Base-by-base conservation (phyloP, 148 eudicot genomes). In the Amaranthus palmeri region DNA sequence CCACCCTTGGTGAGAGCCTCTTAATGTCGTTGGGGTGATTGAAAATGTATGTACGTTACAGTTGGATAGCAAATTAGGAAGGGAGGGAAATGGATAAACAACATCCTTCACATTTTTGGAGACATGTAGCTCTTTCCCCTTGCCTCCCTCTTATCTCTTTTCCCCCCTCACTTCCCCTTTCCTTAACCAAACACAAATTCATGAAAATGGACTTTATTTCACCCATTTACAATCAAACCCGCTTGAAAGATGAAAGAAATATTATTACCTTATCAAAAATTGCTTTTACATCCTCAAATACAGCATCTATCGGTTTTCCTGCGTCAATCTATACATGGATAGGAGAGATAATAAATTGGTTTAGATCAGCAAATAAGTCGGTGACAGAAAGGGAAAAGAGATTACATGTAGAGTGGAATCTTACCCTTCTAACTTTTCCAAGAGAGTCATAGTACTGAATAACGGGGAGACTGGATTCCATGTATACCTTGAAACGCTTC, bases 241-340 rank as follows among this genome's bases (percentile, higher is more conserved):
- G 6, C 17, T 6, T 1, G 36, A 18, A 25, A 7, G 17, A 1
- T 14, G 46, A 43, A 42, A 18, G 57, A 13, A 17, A 6, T 18
- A 10, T 40, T 17, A 58, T 47, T 86, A 88, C 96, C 93, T 88
- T 83, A 74, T 85, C 83, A 74, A 88, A 88, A 45, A 83, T 77
- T 46, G 85, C 77, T 83, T 87, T 87, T 51, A 88, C 90, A 51
- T 79, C 86, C 73, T 83, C 91, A 79, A 91, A 91, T 56, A 91
- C 97, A 70, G 85, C 88, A 59, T 72, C 91, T 71, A 85, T 48
- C 42, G 93, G 86, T 84, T 88, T 84, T 8, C 70, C 86, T 56
- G 97, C 97, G 84, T 91, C 86, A 73, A 91, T 88, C 97, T 91
- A 67, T 52, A 52, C 41, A 80, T 7, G 65, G 55, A 54, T 25